These are phyloP conservation scores for Saccharomycopsis phalli DNA, from an alignment of 1,139 yeast species.

Conservation along the genomic window DNA sequence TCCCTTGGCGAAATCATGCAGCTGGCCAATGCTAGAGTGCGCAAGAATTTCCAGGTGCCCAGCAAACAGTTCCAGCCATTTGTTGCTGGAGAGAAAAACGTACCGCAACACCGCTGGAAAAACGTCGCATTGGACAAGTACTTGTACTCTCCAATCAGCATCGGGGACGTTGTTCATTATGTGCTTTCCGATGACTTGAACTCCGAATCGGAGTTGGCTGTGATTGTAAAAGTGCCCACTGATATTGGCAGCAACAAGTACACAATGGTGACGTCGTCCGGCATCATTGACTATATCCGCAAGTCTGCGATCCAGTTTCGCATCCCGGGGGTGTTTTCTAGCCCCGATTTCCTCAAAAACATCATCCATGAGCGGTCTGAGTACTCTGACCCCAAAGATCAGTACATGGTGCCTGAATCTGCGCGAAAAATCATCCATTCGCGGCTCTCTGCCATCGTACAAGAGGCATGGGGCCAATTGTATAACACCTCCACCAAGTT, in stretches of 20 bases:
- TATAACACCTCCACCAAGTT: constrained; percentile 34
- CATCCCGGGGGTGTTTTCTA: constrained; percentile 46
- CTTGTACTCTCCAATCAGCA: not conserved
- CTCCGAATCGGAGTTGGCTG: constrained; percentile 28
- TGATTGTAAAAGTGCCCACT: constrained; percentile 36
- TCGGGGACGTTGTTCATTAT: constrained; percentile 13
- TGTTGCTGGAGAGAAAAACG: not conserved
- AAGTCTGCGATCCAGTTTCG: constrained; percentile 40
- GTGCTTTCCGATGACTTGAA: too few species aligned
- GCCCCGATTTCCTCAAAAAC: constrained; percentile 26
- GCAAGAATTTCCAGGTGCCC: not conserved
- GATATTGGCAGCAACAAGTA: constrained; percentile 38
- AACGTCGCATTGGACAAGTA: constrained; percentile 4
- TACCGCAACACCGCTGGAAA: too few species aligned
- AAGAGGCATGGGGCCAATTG: constrained; percentile 29
- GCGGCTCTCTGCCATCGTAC: constrained; percentile 24
- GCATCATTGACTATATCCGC: constrained; percentile 44
- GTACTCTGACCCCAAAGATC: constrained; percentile 23
- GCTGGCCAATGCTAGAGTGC: not conserved
- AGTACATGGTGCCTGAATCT: constrained; percentile 25
- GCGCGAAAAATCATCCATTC: constrained; percentile 23
- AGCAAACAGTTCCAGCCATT: not conserved
- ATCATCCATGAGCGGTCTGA: constrained; percentile 25
- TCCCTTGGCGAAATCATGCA: constrained; percentile 1
- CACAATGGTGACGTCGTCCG: constrained; percentile 47